Base-by-base conservation (phyloP, 176 grass and related monocot species). In the Saccharum spontaneum region DNA sequence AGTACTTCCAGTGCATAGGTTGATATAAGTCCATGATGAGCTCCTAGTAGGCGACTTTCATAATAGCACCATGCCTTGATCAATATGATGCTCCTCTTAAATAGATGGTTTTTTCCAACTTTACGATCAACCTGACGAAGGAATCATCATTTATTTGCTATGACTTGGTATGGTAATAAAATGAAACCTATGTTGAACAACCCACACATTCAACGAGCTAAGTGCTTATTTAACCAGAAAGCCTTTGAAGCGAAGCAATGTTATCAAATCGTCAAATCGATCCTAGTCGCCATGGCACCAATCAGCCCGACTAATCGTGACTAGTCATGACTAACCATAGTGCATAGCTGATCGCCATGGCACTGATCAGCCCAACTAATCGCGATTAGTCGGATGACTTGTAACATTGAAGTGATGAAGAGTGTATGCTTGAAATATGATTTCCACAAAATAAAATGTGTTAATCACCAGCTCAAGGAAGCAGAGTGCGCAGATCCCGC, bases 11-110 rank as follows among this genome's bases (percentile, higher is more conserved):
- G 78, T 13, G 91, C 97, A 85, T 98, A 98, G 80, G 97, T 98
- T 28, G 97, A 98, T 87, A 98, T 89, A 5, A 98, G 87, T 64
- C 93, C 93, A 90, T 98, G 89, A 78, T 94, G 88, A 84, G 89
- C 93, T 54, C 97, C 97, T 73, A 98, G 80, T 36, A 95, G 86
- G 28, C 91, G 93, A 78, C 97, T 98, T 82, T 98, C 97, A 83
- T 98, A 95, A 76, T 95, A 98, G 78, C 93, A 95, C 97, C 97
- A 98, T 61, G 91, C 85, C 85, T 98, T 98, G 69, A 95, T 93
- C 69, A 98, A 78, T 85, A 98, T 89, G 71, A 98, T 89, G 78
- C 93, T 94, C 83, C 83, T 84, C 77, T 98, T 98, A 44, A 98
- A 92, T 44, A 98, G 81, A 90, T 98, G 97, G 8, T 86, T 83